Conservation (phyloP, 306 rosid genomes). For the Cucurbita maxima region DNA sequence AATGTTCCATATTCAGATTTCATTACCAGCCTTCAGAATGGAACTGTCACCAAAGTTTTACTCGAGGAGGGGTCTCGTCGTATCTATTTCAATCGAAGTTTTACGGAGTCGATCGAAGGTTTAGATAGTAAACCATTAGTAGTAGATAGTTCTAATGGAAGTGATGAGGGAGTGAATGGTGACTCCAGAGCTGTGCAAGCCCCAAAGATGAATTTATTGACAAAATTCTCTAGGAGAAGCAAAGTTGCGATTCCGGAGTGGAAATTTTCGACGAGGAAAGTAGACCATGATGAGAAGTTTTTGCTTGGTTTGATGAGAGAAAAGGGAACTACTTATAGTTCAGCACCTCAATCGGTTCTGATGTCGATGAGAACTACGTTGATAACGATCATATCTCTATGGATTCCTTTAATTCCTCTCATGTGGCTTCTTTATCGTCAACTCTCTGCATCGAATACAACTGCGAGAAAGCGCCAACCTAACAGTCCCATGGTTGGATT, state of each 20-base stretch:
- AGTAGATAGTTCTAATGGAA: constrained; percentile 15
- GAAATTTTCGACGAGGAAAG: constrained; percentile 74
- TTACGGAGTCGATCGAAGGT: constrained; percentile 17
- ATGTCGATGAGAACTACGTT: constrained; percentile 63
- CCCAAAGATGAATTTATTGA: constrained; percentile 12
- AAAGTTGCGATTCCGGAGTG: constrained; percentile 39
- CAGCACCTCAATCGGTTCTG: constrained; percentile 77
- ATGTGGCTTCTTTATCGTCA: constrained; percentile 97
- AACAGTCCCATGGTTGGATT: constrained; percentile 59
- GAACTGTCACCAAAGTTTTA: constrained; percentile 47
- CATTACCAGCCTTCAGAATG: constrained; percentile 45
- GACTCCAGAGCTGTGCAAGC: constrained; percentile 24
- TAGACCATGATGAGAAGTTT: constrained; percentile 77
- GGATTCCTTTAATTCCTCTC: constrained; percentile 89
- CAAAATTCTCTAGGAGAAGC: constrained; percentile 25
- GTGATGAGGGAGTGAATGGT: constrained; percentile 19
- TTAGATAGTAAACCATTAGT: constrained; percentile 24
- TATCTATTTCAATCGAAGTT: constrained; percentile 39
- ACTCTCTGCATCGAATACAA: constrained; percentile 79
- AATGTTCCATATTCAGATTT: constrained; percentile 77
- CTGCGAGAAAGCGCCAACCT: constrained; percentile 63
- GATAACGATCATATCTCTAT: constrained; percentile 58
- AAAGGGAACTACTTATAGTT: constrained; percentile 63
- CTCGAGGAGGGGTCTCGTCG: constrained; percentile 90
- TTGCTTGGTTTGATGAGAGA: constrained; percentile 77